Evolutionary conservation across 345 rosid genomes (phyloP), one percentile per base, ranked within the genome.

Genomic region (Melaleuca alternifolia): DNA sequence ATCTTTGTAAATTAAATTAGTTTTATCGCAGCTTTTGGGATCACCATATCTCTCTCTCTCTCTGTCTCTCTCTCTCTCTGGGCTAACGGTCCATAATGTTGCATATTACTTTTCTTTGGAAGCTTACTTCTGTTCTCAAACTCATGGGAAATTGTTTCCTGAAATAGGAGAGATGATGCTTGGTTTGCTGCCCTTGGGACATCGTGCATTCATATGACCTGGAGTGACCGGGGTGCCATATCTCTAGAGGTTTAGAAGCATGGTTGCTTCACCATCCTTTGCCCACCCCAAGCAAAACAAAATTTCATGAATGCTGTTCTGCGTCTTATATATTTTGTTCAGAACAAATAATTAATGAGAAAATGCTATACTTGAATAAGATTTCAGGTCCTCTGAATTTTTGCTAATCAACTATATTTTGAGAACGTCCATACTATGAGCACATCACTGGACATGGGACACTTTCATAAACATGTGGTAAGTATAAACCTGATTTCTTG

Each of bases 141-240:
- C 87, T 86, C 48, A 21, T 37, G 61, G 85, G 77, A 75, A 51
- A 85, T 79, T 85, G 0, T 16, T 81, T 83, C 65, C 44, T 44
- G 87, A 65, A 88, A 85, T 87, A 97, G 99, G 96, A 96, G 99
- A 93, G 96, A 94, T 75, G 95, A 97, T 93, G 92, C 94, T 88
- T 97, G 99, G 99, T 97, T 97, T 90, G 94, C 97, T 54, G 93
- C 98, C 79, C 88, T 97, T 52, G 98, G 98, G 84, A 94, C 93
- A 77, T 93, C 94, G 57, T 97, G 99, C 89, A 95, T 97, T 91
- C 98, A 97, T 89, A 92, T 96, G 90, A 96, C 99, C 50, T 97
- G 99, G 99, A 91, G 91, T 85, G 99, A 94, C 83, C 92, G 96
- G 53, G 98, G 98, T 87, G 98, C 99, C 62, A 93, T 96, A 88